Evolutionary conservation across 305 asterid species (phyloP), one percentile per base, ranked within the genome.

Genomic region (Fraxinus paxiana): DNA sequence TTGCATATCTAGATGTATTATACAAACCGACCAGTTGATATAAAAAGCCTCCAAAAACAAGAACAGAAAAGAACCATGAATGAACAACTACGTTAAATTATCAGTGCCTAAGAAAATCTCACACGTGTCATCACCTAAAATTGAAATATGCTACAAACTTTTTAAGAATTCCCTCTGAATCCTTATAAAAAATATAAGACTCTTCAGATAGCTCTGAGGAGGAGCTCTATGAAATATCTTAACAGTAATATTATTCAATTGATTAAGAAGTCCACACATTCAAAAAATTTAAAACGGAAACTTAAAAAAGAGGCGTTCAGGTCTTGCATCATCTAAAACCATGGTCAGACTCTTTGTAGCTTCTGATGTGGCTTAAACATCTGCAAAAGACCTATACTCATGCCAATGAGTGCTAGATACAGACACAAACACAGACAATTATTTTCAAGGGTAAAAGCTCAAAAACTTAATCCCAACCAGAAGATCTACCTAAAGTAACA

Each of bases 41-140:
- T 38, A 9, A 26, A 34, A 51, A 30, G 72, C 56, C 73, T 72
- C 10, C 35, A 79, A 33, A 28, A 77, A 33, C 34, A 56, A 77
- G 6, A 33, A 59, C 7, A 5, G 1, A 24, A 33, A n/a, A 15
- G 69, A 56, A 56, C 67, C 4, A 56, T 56, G 4, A 56, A 56
- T 56, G 28, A 71, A 73, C 37, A 79, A 30, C 78, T 31, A 79
- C 0, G 30, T 79, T 13, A 41, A 79, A 46, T 70, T 28, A 73
- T 35, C 34, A 5, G 34, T 8, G 5, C 13, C 35, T 4, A 35
- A 35, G 13, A 17, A 43, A 37, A 73, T 73, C 17, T 13, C 56
- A 24, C 15, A 30, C 31, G 51, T 43, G 48, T 38, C 12, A n/a
- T 33, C 37, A 77, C 54, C 74, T 77, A 31, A 24, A 18, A 33